Evolutionary conservation across 805 yeast genomes (phyloP).

Genomic region (Komagataella ulmi): DNA sequence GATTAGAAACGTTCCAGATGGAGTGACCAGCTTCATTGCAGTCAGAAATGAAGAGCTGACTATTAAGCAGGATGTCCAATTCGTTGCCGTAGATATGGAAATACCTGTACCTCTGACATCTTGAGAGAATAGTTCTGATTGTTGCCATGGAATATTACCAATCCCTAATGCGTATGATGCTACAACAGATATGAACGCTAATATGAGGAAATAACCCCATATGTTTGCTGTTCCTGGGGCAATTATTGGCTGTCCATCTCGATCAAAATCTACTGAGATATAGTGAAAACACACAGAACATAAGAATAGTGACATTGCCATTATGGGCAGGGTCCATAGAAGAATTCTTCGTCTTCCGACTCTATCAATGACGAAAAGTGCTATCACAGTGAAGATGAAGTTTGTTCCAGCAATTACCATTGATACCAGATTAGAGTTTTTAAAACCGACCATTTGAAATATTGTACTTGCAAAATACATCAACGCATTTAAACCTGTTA

Average conservation of each 20-base stretch:
- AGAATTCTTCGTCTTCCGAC: slow-evolving; percentile 82
- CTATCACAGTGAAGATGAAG: slow-evolving; percentile 75
- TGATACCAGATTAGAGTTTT: slow-evolving; percentile 88
- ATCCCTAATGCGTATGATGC: slow-evolving; percentile 84
- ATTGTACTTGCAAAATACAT: slow-evolving; percentile 93
- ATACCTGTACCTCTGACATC: slow-evolving; percentile 87
- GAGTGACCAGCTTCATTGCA: slow-evolving; percentile 85
- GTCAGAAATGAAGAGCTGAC: slow-evolving; percentile 89
- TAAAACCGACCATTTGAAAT: slow-evolving; percentile 81
- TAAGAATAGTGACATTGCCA: slow-evolving; percentile 62
- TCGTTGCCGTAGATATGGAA: slow-evolving; percentile 81
- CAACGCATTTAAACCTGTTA: slow-evolving; percentile 90
- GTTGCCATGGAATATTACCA: slow-evolving; percentile 98
- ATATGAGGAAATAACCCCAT: slow-evolving; percentile 78
- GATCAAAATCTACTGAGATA: slow-evolving; percentile 46
- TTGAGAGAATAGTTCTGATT: slow-evolving; percentile 89
- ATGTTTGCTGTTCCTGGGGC: slow-evolving; percentile 51
- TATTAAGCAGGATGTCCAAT: slow-evolving; percentile 90
- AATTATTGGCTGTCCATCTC: slow-evolving; percentile 28
- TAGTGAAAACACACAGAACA: slow-evolving; percentile 90
- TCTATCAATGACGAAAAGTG: slow-evolving; percentile 75
- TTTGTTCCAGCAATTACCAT: slow-evolving; percentile 90
- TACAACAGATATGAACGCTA: slow-evolving; percentile 75
- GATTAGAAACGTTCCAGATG: slow-evolving; percentile 86
- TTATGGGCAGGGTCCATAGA: slow-evolving; percentile 67